Percentiles rank a stretch among this genome's conserved stretches.
Evolutionary conservation across 805 yeast species (phyloP).

Genomic region (Cyberlindnera lachancei): DNA sequence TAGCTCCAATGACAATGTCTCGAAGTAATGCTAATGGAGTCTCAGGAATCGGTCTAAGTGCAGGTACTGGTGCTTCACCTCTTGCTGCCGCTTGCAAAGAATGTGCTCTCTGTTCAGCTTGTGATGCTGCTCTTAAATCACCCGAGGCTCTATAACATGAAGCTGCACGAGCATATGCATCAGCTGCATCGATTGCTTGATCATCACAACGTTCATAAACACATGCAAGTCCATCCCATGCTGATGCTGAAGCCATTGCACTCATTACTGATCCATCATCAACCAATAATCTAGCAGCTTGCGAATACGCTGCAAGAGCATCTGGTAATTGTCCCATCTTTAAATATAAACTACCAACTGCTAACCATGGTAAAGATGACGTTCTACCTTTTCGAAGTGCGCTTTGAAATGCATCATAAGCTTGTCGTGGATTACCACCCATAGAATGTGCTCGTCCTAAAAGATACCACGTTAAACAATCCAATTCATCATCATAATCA

Average conservation of each 20-base stretch:
- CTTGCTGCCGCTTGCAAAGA: constrained; percentile 34
- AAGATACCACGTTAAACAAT: constrained; percentile 50
- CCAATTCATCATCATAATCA: constrained; percentile 22
- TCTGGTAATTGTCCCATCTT: constrained; percentile 55
- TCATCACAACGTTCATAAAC: constrained; percentile 59
- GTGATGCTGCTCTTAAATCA: constrained; percentile 33
- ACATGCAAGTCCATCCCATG: constrained; percentile 59
- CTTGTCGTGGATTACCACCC: constrained; percentile 38
- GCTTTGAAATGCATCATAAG: constrained; percentile 49
- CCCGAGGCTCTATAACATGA: constrained; percentile 41
- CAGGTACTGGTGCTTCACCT: constrained; percentile 38
- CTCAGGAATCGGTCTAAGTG: constrained; percentile 38
- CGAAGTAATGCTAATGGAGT: constrained; percentile 33
- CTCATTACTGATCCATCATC: constrained; percentile 37
- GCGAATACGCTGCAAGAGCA: constrained; percentile 60
- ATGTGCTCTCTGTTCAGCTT: constrained; percentile 37
- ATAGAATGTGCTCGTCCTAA: constrained; percentile 45
- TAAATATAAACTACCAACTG: constrained; percentile 55
- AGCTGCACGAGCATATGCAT: constrained; percentile 48
- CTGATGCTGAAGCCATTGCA: constrained; percentile 38
- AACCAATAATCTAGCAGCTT: constrained; percentile 46
- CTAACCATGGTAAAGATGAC: constrained; percentile 59
- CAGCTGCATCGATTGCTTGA: constrained; percentile 51
- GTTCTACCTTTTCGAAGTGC: constrained; percentile 45
- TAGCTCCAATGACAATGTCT: constrained; percentile 20